Conservation (phyloP, 768 basidiomycete genomes). For the Kwoniella shandongensis region DNA sequence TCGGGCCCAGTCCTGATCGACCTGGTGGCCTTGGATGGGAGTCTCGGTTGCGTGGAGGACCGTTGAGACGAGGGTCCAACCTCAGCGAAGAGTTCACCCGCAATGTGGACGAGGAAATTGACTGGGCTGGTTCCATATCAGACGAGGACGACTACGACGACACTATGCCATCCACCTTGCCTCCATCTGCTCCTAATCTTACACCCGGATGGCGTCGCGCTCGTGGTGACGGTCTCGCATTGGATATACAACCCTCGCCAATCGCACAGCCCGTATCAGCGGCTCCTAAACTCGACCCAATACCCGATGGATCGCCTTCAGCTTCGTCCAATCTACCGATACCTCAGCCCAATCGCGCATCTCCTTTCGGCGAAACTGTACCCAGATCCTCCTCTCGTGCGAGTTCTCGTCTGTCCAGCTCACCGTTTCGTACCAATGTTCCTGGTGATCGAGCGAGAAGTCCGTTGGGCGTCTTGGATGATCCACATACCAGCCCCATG, state of each 20-base stretch:
- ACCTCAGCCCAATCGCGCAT: slow-evolving; percentile 1
- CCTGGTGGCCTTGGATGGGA: slow-evolving; percentile 14
- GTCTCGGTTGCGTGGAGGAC: slow-evolving; percentile 15
- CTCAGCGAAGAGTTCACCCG: slow-evolving; percentile 21
- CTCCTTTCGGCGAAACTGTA: neutral
- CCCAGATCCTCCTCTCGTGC: slow-evolving; percentile 19
- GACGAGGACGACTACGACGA: slow-evolving; percentile 49
- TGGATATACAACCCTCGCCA: slow-evolving; percentile 4
- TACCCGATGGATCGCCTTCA: slow-evolving; percentile 35
- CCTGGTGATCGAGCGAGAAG: slow-evolving; percentile 17
- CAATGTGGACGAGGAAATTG: slow-evolving; percentile 34
- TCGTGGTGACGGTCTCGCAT: slow-evolving; percentile 13
- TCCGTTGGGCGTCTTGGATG: slow-evolving; percentile 14
- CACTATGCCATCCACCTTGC: neutral
- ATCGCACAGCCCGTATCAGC: slow-evolving; percentile 13
- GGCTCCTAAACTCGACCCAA: slow-evolving; percentile 28
- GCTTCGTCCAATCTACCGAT: neutral
- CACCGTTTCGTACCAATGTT: slow-evolving; percentile 11
- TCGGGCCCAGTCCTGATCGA: slow-evolving; percentile 24
- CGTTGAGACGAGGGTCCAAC: slow-evolving; percentile 22
- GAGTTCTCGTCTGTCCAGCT: slow-evolving; percentile 14
- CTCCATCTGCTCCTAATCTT: slow-evolving; percentile 16
- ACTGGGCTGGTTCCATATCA: slow-evolving; percentile 43
- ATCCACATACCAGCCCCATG: slow-evolving; percentile 1
- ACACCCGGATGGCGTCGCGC: slow-evolving; percentile 7